phyloP scores from a whole-genome alignment of 345 rosid species.

The Salix udensis region DNA sequence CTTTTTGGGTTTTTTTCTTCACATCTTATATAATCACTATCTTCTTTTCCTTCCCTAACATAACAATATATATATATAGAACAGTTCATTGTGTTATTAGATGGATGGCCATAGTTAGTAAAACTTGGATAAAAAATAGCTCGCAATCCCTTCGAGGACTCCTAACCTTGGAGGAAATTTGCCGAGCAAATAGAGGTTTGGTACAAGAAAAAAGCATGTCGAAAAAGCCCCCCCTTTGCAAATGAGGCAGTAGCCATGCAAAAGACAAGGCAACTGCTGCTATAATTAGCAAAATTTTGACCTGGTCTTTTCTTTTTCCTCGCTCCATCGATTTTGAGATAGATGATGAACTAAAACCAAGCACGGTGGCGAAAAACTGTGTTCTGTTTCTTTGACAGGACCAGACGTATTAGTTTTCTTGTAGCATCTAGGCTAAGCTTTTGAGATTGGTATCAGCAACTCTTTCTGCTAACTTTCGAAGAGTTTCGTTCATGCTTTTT shows the following conservation, averaged over 20 bases:
- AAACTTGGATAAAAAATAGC: neutral
- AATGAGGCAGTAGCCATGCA: neutral
- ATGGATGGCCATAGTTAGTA: neutral
- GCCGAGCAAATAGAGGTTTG: neutral
- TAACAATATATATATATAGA: too few relatives aligned
- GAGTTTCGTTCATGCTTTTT: slow-evolving; percentile 18
- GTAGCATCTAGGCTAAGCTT: neutral
- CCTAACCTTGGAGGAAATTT: neutral
- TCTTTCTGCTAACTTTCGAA: neutral
- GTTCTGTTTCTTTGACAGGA: slow-evolving; percentile 15
- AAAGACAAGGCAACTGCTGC: neutral
- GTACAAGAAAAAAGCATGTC: neutral
- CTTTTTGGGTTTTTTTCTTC: too few relatives aligned
- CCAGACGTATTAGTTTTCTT: slow-evolving; percentile 1
- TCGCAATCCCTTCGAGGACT: neutral
- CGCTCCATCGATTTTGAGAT: slow-evolving; percentile 7
- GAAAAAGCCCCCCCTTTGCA: neutral
- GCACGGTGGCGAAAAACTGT: neutral
- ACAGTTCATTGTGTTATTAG: neutral
- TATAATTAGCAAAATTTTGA: slow-evolving; percentile 23
- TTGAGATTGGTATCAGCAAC: neutral
- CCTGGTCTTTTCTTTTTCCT: slow-evolving; percentile 11
- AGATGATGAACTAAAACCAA: slow-evolving; percentile 9
- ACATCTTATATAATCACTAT: too few relatives aligned
- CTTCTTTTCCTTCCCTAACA: too few relatives aligned